Evolutionary conservation across 129 eudicot species (phyloP).

Genomic region (Artemisia tridentata): DNA sequence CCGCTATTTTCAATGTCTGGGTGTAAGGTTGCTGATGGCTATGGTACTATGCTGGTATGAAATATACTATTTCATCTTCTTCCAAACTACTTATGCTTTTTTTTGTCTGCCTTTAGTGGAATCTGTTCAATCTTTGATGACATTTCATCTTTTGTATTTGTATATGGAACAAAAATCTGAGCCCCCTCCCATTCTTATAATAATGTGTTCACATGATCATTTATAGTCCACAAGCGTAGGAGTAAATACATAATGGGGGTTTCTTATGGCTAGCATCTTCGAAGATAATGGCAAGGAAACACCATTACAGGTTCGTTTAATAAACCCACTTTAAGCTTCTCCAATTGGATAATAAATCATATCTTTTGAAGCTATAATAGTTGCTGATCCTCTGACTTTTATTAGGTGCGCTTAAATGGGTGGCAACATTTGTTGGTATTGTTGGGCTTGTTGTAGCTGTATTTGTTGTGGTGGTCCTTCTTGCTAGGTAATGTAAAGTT

Average conservation of each 20-base stretch:
- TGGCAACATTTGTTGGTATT: constrained; percentile 86
- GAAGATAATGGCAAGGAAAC: constrained; percentile 99
- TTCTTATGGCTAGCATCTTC: constrained; percentile 96
- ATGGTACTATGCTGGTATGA: constrained; percentile 96
- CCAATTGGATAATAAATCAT: background rate
- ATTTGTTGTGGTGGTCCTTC: constrained; percentile 66
- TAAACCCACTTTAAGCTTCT: background rate
- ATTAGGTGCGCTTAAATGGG: constrained; percentile 92
- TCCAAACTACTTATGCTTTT: no score
- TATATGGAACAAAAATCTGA: background rate
- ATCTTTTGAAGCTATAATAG: background rate
- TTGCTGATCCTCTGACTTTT: constrained; percentile 8
- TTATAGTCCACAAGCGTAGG: constrained; percentile 91
- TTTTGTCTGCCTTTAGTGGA: no score
- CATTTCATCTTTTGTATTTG: background rate
- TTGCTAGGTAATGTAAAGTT: constrained; percentile 50
- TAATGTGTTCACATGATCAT: constrained; percentile 8
- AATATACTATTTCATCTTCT: constrained; percentile 1
- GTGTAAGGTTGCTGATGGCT: constrained; percentile 97
- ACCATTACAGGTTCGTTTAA: constrained; percentile 75
- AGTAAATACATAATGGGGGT: constrained; percentile 94
- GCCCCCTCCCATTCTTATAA: background rate
- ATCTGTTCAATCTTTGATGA: no score
- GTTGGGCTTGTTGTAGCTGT: constrained; percentile 87
- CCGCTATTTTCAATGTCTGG: constrained; percentile 93